Evolutionary conservation across 2,329 filamentous ascomycete genomes (phyloP).

Genomic region (Elsinoe ampelina): DNA sequence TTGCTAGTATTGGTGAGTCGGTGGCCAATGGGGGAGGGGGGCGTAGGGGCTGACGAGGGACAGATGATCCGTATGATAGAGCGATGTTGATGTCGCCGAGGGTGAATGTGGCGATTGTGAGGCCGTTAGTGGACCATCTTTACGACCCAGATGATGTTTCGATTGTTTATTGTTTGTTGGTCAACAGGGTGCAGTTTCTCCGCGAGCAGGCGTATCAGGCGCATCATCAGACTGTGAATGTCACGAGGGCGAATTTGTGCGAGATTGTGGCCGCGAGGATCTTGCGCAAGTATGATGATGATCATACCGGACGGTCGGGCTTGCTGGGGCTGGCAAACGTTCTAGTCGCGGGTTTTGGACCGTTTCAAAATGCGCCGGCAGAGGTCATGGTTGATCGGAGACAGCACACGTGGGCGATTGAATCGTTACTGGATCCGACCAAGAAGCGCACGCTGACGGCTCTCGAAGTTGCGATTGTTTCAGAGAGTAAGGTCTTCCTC

Average conservation of each 20-base stretch:
- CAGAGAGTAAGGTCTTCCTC: conserved; percentile 69
- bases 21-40: not conserved
- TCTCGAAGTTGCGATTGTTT: conserved; percentile 73
- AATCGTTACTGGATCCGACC: conserved; percentile 33
- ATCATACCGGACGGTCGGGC: conserved; percentile 60
- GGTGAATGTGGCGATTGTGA: conserved; percentile 71
- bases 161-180: conserved; percentile 73
- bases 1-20: conserved; percentile 37
- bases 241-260: conserved; percentile 67
- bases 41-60: not conserved
- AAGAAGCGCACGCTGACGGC: conserved; percentile 59
- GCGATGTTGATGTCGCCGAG: conserved; percentile 72
- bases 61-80: conserved; percentile 57
- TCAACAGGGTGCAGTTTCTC: conserved; percentile 72
- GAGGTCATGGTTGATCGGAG: conserved; percentile 54
- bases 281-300: conserved; percentile 67
- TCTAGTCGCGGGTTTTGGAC: conserved; percentile 73
- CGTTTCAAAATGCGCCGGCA: conserved; percentile 70
- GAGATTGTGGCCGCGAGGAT: conserved; percentile 72
- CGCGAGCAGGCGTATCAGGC: conserved; percentile 65
- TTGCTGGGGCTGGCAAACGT: conserved; percentile 68
- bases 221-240: conserved; percentile 73
- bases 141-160: conserved; percentile 73
- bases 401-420: conserved; percentile 35
- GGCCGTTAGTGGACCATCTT: conserved; percentile 73